Percentiles rank a stretch among this genome's conserved stretches.
phyloP scores from a whole-genome alignment of 805 yeast genomes.

The Ogataea minuta region DNA sequence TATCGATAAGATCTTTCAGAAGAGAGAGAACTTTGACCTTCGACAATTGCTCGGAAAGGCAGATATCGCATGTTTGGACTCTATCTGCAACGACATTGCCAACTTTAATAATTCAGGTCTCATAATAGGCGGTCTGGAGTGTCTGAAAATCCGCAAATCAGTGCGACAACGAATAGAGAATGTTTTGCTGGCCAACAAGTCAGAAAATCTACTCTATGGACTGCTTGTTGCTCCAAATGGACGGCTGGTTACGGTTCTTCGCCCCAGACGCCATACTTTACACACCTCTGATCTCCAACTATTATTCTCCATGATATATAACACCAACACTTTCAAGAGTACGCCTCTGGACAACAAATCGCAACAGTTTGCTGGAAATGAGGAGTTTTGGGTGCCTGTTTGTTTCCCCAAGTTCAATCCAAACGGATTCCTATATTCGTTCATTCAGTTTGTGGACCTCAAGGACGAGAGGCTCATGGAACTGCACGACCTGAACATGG shows the following conservation, averaged over 20 bases:
- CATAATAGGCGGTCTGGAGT: constrained; percentile 63
- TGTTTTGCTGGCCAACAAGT: constrained; percentile 46
- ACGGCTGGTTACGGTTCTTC: constrained; percentile 62
- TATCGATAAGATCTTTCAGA: constrained; percentile 62
- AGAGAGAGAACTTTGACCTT: constrained; percentile 78
- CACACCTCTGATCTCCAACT: constrained; percentile 81
- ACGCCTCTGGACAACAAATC: constrained; percentile 28
- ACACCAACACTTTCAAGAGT: constrained; percentile 47
- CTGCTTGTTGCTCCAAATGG: constrained; percentile 63
- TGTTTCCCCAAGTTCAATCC: constrained; percentile 90
- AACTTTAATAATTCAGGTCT: constrained; percentile 55
- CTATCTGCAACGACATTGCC: constrained; percentile 54
- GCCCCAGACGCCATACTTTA: constrained; percentile 76
- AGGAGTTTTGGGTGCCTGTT: constrained; percentile 91
- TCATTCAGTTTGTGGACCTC: constrained; percentile 58
- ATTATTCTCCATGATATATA: constrained; percentile 67
- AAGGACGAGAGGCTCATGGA: constrained; percentile 32
- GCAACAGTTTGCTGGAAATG: constrained; percentile 36
- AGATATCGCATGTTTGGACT: constrained; percentile 68
- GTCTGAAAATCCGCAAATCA: constrained; percentile 56
- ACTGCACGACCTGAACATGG: constrained; percentile 29
- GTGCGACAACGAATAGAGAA: constrained; percentile 57
- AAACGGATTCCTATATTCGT: constrained; percentile 82
- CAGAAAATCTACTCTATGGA: constrained; percentile 69
- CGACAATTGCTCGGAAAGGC: constrained; percentile 71